Percentiles rank a stretch among this genome's conserved stretches.
These are phyloP conservation scores for Psilocybe azurescens DNA, from an alignment of 768 basidiomycete genomes.

Conservation along the genomic window DNA sequence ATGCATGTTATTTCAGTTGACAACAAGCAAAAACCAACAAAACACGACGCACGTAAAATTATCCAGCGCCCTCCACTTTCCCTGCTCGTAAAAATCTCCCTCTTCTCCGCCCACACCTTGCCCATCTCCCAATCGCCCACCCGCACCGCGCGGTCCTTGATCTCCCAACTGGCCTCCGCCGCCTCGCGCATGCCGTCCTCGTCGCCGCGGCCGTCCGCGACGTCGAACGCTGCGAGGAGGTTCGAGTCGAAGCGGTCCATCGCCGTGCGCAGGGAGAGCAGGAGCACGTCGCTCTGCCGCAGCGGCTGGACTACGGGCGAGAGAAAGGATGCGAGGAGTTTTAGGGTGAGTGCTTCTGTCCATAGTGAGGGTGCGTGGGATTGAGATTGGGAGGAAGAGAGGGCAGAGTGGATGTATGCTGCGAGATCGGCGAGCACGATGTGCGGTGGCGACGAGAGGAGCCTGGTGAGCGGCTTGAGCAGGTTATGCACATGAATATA, in stretches of 20 bases:
- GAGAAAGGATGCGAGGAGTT: conserved; percentile 76
- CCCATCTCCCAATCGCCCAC: conserved; percentile 96
- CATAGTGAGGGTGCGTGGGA: not conserved
- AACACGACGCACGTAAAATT: conserved; percentile 72
- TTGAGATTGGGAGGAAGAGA: not conserved
- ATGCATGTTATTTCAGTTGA: too few relatives aligned
- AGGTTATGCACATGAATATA: conserved; percentile 72
- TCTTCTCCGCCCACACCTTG: conserved; percentile 94
- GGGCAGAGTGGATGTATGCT: conserved; percentile 23
- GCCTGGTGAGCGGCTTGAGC: conserved; percentile 61
- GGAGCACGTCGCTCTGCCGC: conserved; percentile 64
- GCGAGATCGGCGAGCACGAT: conserved; percentile 65
- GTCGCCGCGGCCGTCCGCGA: conserved; percentile 76
- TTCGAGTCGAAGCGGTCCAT: conserved; percentile 89
- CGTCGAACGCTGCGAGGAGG: conserved; percentile 87
- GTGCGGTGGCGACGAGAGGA: conserved; percentile 70
- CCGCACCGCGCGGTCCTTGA: conserved; percentile 74
- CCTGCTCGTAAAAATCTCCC: conserved; percentile 90
- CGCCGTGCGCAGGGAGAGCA: conserved; percentile 71
- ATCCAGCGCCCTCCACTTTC: conserved; percentile 77
- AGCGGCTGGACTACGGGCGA: conserved; percentile 75
- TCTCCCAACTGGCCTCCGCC: conserved; percentile 85
- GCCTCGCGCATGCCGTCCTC: conserved; percentile 82
- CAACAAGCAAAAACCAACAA: not conserved
- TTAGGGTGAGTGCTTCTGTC: conserved; percentile 68